Base-by-base conservation (phyloP, 768 basidiomycete genomes). In the Xerocomus spinulosus region DNA sequence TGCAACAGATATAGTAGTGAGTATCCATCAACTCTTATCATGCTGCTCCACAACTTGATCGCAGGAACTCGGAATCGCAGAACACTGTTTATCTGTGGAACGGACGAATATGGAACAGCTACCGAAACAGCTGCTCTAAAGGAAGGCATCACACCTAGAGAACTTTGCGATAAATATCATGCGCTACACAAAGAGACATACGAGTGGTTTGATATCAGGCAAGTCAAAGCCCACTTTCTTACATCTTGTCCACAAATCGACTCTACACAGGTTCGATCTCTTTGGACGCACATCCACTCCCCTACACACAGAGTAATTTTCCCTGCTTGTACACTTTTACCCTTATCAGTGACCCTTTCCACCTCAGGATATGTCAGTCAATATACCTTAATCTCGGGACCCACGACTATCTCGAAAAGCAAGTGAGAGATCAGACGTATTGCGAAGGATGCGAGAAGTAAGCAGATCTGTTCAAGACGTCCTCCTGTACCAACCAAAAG, bases 51-150 rank as follows among this genome's bases (percentile, higher is more conserved):
- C 58, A 50, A 38, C 34, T 32, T 24, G 34, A 35, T 51, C 12
- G 1, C 42, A 67, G 66, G 82, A 28, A 87, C 91, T 25, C 75
- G 87, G 59, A 96, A 98, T 73, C 76, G 87, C 58, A 82, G 85
- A 36, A 95, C 92, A 0, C 75, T 98, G 26, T 99, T 95, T 64
- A 78, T 99, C 47, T 99, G 96, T 68, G 96, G 96, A 23, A 98
- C 96, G 4, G 96, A 99, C 63, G 96, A 99, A 69, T 99, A 99
- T 60, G 96, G 96, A n/a, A 99, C 96, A 7, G 95, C 96, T 1
- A 96, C 96, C 1, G 96, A 99, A 73, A 97, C 94, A 3, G 94
- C 96, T 67, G 95, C 96, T 4, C 67, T 92, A 50, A 92, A 92
- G 62, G 92, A 95, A 63, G 81, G 83, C 0, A 66, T 93, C 32